phyloP scores from a whole-genome alignment of 1,284 basidiomycete genomes.

The Moesziomyces sp. region DNA sequence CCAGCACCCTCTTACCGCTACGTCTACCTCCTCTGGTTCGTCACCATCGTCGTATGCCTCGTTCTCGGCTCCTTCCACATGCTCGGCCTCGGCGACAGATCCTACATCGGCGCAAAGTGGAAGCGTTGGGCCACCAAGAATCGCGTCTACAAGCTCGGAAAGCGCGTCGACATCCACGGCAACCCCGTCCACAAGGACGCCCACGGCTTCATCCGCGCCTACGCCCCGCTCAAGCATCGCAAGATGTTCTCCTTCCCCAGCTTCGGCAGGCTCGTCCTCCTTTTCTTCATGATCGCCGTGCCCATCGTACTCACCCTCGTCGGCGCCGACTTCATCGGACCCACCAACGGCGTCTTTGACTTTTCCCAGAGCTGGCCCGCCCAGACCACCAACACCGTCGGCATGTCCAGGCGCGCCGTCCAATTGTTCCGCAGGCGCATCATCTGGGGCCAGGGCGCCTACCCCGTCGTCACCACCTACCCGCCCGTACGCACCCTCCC shows the following conservation, averaged over 20 bases:
- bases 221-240: slow-evolving; percentile 33
- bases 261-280: slow-evolving; percentile 52
- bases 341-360: slow-evolving; percentile 69
- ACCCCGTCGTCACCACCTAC: slow-evolving; percentile 50
- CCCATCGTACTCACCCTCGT: slow-evolving; percentile 69
- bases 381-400: slow-evolving; percentile 32
- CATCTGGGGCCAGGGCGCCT: slow-evolving; percentile 60
- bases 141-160: slow-evolving; percentile 48
- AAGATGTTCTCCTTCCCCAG: slow-evolving; percentile 53
- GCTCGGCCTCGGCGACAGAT: slow-evolving; percentile 56
- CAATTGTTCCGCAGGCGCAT: slow-evolving; percentile 32
- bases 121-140: slow-evolving; percentile 60
- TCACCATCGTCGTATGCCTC: slow-evolving; percentile 59
- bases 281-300: slow-evolving; percentile 56
- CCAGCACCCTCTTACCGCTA: slow-evolving; percentile 68
- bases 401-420: slow-evolving; percentile 25
- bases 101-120: slow-evolving; percentile 60
- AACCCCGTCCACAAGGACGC: slow-evolving; percentile 30
- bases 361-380: slow-evolving; percentile 50
- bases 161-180: slow-evolving; percentile 41
- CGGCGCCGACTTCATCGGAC: slow-evolving; percentile 81
- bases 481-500: slow-evolving; percentile 74
- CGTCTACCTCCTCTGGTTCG: slow-evolving; percentile 69
- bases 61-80: slow-evolving; percentile 65
- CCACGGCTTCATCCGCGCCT: slow-evolving; percentile 25